These are phyloP conservation scores for Erysiphe pulchra DNA, from an alignment of 2,329 filamentous ascomycete species.

Conservation along the genomic window DNA sequence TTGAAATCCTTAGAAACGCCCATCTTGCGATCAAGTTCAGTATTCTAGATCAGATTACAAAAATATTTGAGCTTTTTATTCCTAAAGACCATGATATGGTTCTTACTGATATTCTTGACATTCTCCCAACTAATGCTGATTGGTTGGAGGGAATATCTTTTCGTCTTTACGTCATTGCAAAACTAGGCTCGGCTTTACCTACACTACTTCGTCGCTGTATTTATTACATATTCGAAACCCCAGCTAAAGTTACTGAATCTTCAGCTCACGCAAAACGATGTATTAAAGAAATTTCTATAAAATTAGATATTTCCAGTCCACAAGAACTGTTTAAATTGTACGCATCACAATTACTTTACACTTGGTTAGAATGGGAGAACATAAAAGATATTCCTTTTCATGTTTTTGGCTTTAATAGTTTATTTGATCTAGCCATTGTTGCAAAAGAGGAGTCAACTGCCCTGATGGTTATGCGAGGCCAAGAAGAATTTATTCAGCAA, in stretches of 20 bases:
- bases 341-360: conserved; percentile 68
- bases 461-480: conserved; percentile 58
- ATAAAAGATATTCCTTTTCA: conserved; percentile 53
- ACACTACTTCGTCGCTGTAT: conserved; percentile 67
- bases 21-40: conserved; percentile 50
- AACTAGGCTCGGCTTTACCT: conserved; percentile 60
- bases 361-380: conserved; percentile 49
- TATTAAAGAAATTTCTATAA: conserved; percentile 35
- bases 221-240: conserved; percentile 84
- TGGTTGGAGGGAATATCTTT: conserved; percentile 66
- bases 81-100: conserved; percentile 62
- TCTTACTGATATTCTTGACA: conserved; percentile 60
- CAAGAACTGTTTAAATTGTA: conserved; percentile 60
- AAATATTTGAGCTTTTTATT: conserved; percentile 60
- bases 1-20: conserved; percentile 42
- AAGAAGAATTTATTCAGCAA: conserved; percentile 33
- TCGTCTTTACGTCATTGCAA: conserved; percentile 49
- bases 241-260: conserved; percentile 41
- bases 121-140: conserved; percentile 45
- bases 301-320: conserved; percentile 37
- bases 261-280: conserved; percentile 47
- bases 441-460: conserved; percentile 56
- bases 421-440: conserved; percentile 42
- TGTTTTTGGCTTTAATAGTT: conserved; percentile 55
- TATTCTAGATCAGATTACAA: conserved; percentile 41